Evolutionary conservation across 345 rosid species (phyloP), one percentile per base, ranked within the genome.

Genomic region (Gossypium australe): DNA sequence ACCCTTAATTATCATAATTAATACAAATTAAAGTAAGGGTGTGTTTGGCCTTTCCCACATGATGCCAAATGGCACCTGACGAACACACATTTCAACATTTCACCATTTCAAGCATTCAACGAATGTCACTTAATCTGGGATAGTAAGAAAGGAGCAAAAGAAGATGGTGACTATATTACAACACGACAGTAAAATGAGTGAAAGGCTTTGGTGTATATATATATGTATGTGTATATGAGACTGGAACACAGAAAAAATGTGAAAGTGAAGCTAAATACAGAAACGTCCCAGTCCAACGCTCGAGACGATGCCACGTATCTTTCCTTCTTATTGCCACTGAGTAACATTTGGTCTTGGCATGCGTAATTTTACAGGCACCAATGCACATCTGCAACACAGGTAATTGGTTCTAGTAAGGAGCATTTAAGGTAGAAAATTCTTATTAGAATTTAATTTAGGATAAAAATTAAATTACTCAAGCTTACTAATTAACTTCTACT

Each of bases 291-390:
- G n/a, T 45, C 55, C 71, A 56, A 56, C 60, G 18, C 2, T n/a
- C 11, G 25, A 20, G 16, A 45, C 11, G 13, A 38, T 24, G 66
- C 63, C 77, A 77, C 77, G n/a, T 58, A 52, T 29, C 22, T 22
- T 17, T 70, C 17, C 61, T 57, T 11, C 13, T 48, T 59, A 11
- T 4, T 6, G n/a, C 45, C 25, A 71, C 38, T 43, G 38, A 59
- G 18, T 22, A 71, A 59, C 79, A 71, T 24, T 12, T 73, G 77
- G 49, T 63, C 59, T 77, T 55, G 49, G 67, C 43, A 68, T 41
- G 73, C 65, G 52, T 43, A 47, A 27, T 10, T 17, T 49, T 13
- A 43, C 38, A 5, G 22, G 34, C 17, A 49, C 25, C 56, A 6
- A 24, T 24, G 57, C 58, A 49, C 14, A 52, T 52, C 57, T 76